Conservation (phyloP, 1,139 yeast genomes). For the Pichia sp. region DNA sequence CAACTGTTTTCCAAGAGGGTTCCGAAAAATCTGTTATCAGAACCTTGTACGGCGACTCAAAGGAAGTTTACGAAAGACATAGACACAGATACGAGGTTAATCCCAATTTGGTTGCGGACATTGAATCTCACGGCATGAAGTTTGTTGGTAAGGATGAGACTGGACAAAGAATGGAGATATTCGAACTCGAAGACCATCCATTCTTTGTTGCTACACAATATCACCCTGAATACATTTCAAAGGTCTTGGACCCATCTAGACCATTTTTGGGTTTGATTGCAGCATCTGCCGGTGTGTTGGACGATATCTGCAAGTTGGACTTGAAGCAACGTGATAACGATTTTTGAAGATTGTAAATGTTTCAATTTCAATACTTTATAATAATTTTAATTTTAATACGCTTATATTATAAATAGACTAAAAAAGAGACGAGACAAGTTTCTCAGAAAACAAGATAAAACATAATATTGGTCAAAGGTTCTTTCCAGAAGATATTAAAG, state of each 20-base stretch:
- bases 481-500: background rate
- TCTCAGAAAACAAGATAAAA: background rate
- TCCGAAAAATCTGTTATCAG: slow-evolving; percentile 63
- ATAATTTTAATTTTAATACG: background rate
- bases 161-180: slow-evolving; percentile 88
- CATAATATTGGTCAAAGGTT: no score
- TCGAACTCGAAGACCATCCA: slow-evolving; percentile 77
- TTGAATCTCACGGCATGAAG: slow-evolving; percentile 74
- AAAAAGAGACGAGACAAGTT: background rate
- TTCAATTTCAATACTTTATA: background rate
- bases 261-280: slow-evolving; percentile 97
- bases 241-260: slow-evolving; percentile 93
- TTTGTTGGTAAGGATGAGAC: slow-evolving; percentile 93
- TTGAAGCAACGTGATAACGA: slow-evolving; percentile 29
- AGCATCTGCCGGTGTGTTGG: slow-evolving; percentile 79
- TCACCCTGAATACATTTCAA: slow-evolving; percentile 96
- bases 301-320: slow-evolving; percentile 46
- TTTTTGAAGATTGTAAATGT: slow-evolving; percentile 21
- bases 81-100: slow-evolving; percentile 98
- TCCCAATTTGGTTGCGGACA: slow-evolving; percentile 66
- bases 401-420: background rate
- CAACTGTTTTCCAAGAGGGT: slow-evolving; percentile 72
- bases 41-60: slow-evolving; percentile 72
- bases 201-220: slow-evolving; percentile 94
- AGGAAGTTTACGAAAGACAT: slow-evolving; percentile 83